Evolutionary conservation across 208 protist species (phyloP).

Genomic region (Leptomonas pyrrhocoris): DNA sequence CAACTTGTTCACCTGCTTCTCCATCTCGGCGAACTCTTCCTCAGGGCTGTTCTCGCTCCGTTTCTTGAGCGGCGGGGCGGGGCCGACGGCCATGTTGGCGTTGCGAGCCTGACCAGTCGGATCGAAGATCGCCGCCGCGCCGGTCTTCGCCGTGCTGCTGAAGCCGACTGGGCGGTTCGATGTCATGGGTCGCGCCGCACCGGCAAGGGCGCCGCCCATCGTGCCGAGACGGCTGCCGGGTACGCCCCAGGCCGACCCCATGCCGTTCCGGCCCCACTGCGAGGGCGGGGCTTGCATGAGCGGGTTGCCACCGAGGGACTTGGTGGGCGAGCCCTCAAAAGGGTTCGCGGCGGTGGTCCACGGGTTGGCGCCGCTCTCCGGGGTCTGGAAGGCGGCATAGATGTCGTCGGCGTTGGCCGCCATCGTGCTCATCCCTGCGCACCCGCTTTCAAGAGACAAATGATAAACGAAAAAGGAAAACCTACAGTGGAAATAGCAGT

Average conservation of each 20-base stretch:
- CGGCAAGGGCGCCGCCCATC: constrained; percentile 59
- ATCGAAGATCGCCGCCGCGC: constrained; percentile 73
- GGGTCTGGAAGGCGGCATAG: constrained; percentile 77
- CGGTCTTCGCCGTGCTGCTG: constrained; percentile 39
- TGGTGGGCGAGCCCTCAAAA: constrained; percentile 36
- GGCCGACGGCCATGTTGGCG: constrained; percentile 72
- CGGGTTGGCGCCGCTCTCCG: constrained; percentile 45
- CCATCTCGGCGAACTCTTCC: constrained; percentile 93
- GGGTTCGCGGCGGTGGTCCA: constrained; percentile 46
- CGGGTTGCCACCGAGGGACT: constrained; percentile 55
- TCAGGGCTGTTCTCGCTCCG: constrained; percentile 91
- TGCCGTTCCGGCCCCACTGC: constrained; percentile 69
- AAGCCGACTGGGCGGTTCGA: constrained; percentile 93
- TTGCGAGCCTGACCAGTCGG: constrained; percentile 74
- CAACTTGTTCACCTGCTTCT: constrained; percentile 92
- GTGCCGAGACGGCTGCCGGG: constrained; percentile 69
- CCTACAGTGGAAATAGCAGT: not conserved
- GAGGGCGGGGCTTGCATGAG: constrained; percentile 82
- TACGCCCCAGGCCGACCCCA: constrained; percentile 73
- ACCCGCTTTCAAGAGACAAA: not conserved
- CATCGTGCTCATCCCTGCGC: constrained; percentile 2
- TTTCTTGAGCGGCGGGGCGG: constrained; percentile 91
- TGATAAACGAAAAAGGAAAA: not conserved
- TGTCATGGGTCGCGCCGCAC: constrained; percentile 90
- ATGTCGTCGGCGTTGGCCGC: constrained; percentile 62